Evolutionary conservation across 164 flowering plant genomes (phyloP).

Genomic region (Stephania japonica): DNA sequence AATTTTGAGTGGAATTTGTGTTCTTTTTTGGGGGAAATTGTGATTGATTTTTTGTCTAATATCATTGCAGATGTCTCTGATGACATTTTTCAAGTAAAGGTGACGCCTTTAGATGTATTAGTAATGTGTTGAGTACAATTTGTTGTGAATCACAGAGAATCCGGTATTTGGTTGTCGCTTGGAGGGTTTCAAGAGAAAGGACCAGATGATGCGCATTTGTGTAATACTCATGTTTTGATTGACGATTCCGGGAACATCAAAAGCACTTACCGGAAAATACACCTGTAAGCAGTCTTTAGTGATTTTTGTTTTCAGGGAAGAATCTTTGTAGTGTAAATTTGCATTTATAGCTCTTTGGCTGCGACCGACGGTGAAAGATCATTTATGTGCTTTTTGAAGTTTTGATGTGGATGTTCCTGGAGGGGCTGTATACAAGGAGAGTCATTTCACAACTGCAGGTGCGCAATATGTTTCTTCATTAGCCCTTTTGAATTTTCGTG

Average conservation of each 20-base stretch:
- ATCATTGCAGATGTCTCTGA: no score
- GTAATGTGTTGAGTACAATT: not conserved
- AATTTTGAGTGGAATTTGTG: not conserved
- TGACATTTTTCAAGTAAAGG: no score
- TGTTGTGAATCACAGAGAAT: conserved; percentile 45
- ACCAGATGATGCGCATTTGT: conserved; percentile 60
- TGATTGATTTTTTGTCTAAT: not conserved
- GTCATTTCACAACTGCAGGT: conserved; percentile 83
- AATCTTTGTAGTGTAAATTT: no score
- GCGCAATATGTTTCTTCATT: not conserved
- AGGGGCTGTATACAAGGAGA: conserved; percentile 76
- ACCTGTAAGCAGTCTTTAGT: conserved; percentile 46
- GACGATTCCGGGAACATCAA: conserved; percentile 72
- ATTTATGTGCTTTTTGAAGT: conserved; percentile 32
- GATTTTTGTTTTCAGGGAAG: not conserved
- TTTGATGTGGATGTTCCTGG: conserved; percentile 97
- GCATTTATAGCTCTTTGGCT: not conserved
- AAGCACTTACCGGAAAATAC: conserved; percentile 75
- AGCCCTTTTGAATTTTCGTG: no score
- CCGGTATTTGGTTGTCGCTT: conserved; percentile 84
- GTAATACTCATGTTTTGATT: conserved; percentile 76
- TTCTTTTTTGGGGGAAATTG: not conserved
- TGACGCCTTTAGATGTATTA: no score
- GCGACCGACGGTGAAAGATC: not conserved
- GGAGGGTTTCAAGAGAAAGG: conserved; percentile 96